Base-by-base conservation (phyloP, 805 yeast species). In the Yamadazyma olivae region DNA sequence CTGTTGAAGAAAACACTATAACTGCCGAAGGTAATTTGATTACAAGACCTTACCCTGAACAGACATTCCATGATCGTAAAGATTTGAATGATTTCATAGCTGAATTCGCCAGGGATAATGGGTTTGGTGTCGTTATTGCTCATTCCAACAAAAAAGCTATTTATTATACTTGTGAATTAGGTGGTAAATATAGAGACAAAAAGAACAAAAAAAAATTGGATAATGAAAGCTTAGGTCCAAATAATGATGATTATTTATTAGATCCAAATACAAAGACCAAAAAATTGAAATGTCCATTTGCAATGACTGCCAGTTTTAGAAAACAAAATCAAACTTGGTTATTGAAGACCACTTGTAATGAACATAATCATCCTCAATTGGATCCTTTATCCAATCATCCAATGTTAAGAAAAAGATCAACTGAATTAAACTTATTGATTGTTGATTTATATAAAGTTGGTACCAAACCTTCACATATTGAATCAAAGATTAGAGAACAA, bases 91-190 rank as follows among this genome's bases (percentile, higher is more conserved):
- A 73, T 36, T 75, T 73, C 44, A 75, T 75, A 33, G 67, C 67
- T 35, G 79, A 74, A 40, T 75, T 74, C 58, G 79, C 79, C 15
- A 60, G 75, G 31, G 77, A 71, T 47, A 73, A 75, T 48, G 79
- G 77, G 33, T 75, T 75, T 56, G 79, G 79, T 4, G 75, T 75
- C 31, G 80, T 76, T 15, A 75, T 75, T 51, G 77, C 79, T 18
- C 79, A 75, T 54, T 73, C 78, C 23, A 75, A 75, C 52, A 68
- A 65, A 41, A 75, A 75, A 51, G 80, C 80, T 23, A 75, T 75
- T 41, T 75, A 75, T 53, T 75, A 73, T 52, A 75, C 79, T 7
- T 75, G 81, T 51, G 79, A 75, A 51, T 56, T 75, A 30, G 81
- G 81, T 30, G 81, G 81, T 17, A 59, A 71, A 17, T 75, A 75